Evolutionary conservation across 495 filamentous ascomycete genomes (phyloP).

Genomic region (Corynascus novoguineensis): DNA sequence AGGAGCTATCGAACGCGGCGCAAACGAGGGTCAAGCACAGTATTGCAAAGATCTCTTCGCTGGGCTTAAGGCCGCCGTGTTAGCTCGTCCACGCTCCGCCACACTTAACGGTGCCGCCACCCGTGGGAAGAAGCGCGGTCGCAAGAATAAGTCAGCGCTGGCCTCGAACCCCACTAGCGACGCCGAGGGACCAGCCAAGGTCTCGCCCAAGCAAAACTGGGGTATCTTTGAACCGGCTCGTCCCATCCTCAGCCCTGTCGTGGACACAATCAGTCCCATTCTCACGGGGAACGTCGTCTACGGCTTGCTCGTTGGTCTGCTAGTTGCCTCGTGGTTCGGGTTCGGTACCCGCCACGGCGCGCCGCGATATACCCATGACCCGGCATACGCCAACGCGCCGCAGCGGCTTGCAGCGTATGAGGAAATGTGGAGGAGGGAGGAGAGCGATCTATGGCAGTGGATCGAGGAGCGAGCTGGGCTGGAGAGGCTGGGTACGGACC

Average conservation of each 20-base stretch:
- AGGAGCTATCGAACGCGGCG: conserved; percentile 92
- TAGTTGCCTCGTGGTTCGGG: conserved; percentile 53
- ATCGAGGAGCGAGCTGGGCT: conserved; percentile 81
- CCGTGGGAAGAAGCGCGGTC: conserved; percentile 47
- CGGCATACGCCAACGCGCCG: conserved; percentile 43
- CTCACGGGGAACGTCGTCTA: conserved; percentile 63
- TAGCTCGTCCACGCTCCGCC: conserved; percentile 51
- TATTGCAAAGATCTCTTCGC: conserved; percentile 74
- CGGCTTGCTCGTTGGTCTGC: conserved; percentile 52
- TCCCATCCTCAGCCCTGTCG: conserved; percentile 61
- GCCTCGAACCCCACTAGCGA: conserved; percentile 39
- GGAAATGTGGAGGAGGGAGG: conserved; percentile 85
- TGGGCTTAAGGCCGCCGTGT: conserved; percentile 65
- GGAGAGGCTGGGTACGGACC: conserved; percentile 52
- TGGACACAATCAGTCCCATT: conserved; percentile 64
- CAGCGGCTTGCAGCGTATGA: conserved; percentile 82
- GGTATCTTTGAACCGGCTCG: conserved; percentile 75
- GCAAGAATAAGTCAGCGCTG: conserved; percentile 50
- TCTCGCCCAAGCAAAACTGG: conserved; percentile 54
- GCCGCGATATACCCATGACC: conserved; percentile 31
- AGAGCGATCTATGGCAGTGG: conserved; percentile 93
- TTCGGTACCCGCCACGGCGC: conserved; percentile 41
- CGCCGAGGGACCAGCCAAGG: conserved; percentile 42
- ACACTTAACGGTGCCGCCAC: conserved; percentile 33
- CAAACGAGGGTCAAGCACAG: conserved; percentile 78